Percentiles rank a stretch among this genome's conserved stretches.
phyloP scores from a whole-genome alignment of 2,329 filamentous ascomycete genomes.

The Capronia epimyces region DNA sequence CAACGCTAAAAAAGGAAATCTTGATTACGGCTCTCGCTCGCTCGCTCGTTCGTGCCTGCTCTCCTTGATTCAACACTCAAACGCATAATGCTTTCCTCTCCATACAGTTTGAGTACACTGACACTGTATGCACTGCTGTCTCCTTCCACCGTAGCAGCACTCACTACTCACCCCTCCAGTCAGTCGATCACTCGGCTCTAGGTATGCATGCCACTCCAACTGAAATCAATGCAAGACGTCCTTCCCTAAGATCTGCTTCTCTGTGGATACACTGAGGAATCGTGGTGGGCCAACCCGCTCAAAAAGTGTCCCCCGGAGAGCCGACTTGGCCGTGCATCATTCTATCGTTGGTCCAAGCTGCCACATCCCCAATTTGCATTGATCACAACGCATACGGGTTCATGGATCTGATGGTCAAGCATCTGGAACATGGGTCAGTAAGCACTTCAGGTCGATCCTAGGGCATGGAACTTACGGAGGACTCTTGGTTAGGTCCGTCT shows the following conservation, averaged over 20 bases:
- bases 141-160: not conserved
- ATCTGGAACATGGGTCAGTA: conserved; percentile 36
- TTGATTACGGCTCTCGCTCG: conserved; percentile 13
- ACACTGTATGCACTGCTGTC: not conserved
- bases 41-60: not conserved
- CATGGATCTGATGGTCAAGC: conserved; percentile 48
- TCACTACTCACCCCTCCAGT: not conserved
- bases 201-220: conserved; percentile 14
- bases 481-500: conserved; percentile 97
- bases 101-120: not conserved
- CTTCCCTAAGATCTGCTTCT: conserved; percentile 1
- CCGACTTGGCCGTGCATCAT: not conserved
- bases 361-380: not conserved
- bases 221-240: conserved; percentile 5
- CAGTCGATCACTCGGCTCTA: not conserved
- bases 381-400: conserved; percentile 47
- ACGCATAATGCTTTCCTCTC: not conserved
- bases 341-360: not conserved
- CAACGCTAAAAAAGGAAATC: conserved; percentile 12
- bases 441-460: not conserved
- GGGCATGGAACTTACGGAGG: conserved; percentile 73
- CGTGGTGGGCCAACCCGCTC: not conserved
- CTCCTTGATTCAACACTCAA: not conserved
- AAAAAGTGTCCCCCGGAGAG: not conserved
- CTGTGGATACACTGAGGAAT: conserved; percentile 1